phyloP scores from a whole-genome alignment of 495 filamentous ascomycete genomes.

The Penicillium diatomitis region DNA sequence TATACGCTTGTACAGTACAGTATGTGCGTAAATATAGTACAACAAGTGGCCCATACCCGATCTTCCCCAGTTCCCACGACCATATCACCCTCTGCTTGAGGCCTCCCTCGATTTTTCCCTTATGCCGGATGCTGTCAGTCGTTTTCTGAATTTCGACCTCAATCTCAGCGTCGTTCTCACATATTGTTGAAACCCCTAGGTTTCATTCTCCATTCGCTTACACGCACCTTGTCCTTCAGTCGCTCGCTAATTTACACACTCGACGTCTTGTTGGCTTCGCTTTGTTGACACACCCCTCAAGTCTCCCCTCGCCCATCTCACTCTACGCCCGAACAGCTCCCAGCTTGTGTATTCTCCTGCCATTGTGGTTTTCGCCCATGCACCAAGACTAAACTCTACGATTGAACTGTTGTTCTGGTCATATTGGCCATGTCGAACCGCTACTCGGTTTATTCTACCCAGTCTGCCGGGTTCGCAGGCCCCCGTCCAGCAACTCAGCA shows the following conservation, averaged over 20 bases:
- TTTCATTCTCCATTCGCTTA: conserved; percentile 3
- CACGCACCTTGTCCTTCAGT: conserved; percentile 8
- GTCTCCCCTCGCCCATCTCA: background rate
- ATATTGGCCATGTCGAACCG: conserved; percentile 59
- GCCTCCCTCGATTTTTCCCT: background rate
- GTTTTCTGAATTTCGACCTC: background rate
- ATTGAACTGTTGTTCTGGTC: background rate
- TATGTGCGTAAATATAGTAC: too few species aligned
- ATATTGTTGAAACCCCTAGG: background rate
- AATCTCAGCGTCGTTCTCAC: background rate
- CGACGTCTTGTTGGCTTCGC: background rate
- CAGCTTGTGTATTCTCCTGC: background rate
- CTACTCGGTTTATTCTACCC: conserved; percentile 78
- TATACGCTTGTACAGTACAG: too few species aligned
- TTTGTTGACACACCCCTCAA: conserved; percentile 5
- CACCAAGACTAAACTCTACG: background rate
- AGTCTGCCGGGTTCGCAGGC: conserved; percentile 49
- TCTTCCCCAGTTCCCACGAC: too few species aligned
- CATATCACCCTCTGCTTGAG: too few species aligned
- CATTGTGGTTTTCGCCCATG: background rate
- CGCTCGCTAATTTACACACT: conserved; percentile 18
- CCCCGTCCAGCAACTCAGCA: conserved; percentile 54
- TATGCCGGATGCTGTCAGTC: background rate
- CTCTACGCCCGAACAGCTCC: conserved; percentile 3
- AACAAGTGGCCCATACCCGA: too few species aligned